A percentile compares a stretch with the other conserved stretches of the same genome.
These are phyloP conservation scores for Fusarium brevicatenulatum DNA, from an alignment of 2,329 filamentous ascomycete genomes.

Conservation along the genomic window DNA sequence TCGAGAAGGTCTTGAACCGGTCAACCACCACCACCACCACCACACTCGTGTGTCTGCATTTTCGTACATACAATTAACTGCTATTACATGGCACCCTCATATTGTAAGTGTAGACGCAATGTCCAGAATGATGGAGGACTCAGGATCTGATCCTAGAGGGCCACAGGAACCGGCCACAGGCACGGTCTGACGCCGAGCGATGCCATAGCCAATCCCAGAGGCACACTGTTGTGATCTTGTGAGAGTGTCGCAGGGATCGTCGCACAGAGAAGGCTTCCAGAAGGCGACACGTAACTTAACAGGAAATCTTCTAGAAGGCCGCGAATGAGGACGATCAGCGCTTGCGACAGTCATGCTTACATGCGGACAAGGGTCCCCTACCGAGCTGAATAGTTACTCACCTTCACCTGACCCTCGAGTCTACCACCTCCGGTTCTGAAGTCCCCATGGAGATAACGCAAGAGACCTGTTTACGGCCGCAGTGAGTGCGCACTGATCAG, in stretches of 20 bases:
- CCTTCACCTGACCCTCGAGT: conserved; percentile 15
- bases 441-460: neutral
- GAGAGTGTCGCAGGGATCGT: neutral
- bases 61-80: neutral
- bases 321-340: neutral
- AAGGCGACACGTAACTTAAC: conserved; percentile 3
- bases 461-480: neutral
- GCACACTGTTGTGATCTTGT: neutral
- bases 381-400: neutral
- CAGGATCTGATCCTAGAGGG: conserved; percentile 7
- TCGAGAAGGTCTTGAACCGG: neutral
- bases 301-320: conserved; percentile 14
- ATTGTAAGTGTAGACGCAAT: neutral
- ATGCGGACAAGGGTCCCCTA: conserved; percentile 2
- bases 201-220: conserved; percentile 1
- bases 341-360: conserved; percentile 3
- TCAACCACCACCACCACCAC: neutral
- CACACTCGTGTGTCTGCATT: neutral
- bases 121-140: neutral
- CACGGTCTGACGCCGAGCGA: conserved; percentile 1
- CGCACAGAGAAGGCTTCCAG: neutral
- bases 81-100: neutral
- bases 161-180: neutral
- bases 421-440: conserved; percentile 5
- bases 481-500: conserved; percentile 13